These are phyloP conservation scores for Arabis hirsuta DNA, from an alignment of 345 rosid species.

Conservation along the genomic window DNA sequence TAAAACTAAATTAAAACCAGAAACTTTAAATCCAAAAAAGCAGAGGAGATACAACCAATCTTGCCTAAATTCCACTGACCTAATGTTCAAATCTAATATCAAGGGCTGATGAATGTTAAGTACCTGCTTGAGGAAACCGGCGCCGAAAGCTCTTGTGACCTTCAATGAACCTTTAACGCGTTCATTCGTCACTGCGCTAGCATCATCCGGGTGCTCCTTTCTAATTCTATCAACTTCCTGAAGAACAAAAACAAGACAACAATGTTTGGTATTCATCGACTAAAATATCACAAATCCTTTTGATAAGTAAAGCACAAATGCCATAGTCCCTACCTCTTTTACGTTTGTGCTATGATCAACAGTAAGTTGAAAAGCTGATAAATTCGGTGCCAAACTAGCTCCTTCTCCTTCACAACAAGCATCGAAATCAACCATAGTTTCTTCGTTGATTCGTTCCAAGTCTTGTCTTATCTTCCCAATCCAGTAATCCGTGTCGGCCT, in stretches of 20 bases:
- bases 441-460: slow-evolving; percentile 87
- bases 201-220: slow-evolving; percentile 84
- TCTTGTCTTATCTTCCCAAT: slow-evolving; percentile 71
- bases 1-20: background rate
- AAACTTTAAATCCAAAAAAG: too few species aligned
- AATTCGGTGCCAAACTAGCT: slow-evolving; percentile 33
- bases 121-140: slow-evolving; percentile 94
- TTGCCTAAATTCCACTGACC: background rate
- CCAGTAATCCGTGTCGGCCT: slow-evolving; percentile 67
- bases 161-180: slow-evolving; percentile 93
- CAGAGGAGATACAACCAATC: background rate
- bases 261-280: background rate
- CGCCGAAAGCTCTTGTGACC: slow-evolving; percentile 97
- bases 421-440: slow-evolving; percentile 70
- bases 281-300: background rate
- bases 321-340: slow-evolving; percentile 55
- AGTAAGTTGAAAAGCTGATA: slow-evolving; percentile 70
- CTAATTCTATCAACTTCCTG: slow-evolving; percentile 88
- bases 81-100: slow-evolving; percentile 1
- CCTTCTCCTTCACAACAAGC: slow-evolving; percentile 46
- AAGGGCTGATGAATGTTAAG: background rate
- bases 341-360: slow-evolving; percentile 87
- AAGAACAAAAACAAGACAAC: slow-evolving; percentile 31
- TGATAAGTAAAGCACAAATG: background rate
- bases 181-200: slow-evolving; percentile 65